Evolutionary conservation across 768 basidiomycete species (phyloP).

Genomic region (Phlebiopsis gigantea): DNA sequence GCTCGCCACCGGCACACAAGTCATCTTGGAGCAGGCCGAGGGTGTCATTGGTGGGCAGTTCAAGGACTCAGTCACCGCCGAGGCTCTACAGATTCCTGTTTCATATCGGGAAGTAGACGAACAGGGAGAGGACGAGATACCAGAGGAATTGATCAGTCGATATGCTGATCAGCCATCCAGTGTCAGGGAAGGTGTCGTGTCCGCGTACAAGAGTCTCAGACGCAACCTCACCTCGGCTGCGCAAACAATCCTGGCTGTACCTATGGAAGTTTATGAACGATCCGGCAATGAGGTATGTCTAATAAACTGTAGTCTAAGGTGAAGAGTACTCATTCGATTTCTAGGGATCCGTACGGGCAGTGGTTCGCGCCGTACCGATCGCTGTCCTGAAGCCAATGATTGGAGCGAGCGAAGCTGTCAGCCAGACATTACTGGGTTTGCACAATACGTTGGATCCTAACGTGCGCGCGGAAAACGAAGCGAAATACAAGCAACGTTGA

Average conservation of each 20-base stretch:
- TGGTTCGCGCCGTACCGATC: conserved; percentile 95
- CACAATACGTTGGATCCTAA: conserved; percentile 91
- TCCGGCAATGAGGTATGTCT: conserved; percentile 78
- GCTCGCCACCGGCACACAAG: conserved; percentile 95
- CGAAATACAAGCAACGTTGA: conserved; percentile 88
- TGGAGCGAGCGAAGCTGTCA: conserved; percentile 93
- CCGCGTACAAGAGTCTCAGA: conserved; percentile 85
- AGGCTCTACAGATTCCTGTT: conserved; percentile 45
- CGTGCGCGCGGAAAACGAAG: conserved; percentile 75
- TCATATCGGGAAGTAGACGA: conserved; percentile 25
- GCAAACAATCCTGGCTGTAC: conserved; percentile 96
- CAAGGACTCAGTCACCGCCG: conserved; percentile 57
- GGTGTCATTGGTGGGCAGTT: conserved; percentile 80
- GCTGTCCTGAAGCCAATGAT: conserved; percentile 98
- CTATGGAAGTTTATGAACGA: conserved; percentile 98
- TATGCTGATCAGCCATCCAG: conserved; percentile 90
- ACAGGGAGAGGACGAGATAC: conserved; percentile 37
- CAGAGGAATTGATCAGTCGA: conserved; percentile 64
- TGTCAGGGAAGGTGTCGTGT: conserved; percentile 81
- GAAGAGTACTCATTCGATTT: background rate
- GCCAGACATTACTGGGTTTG: conserved; percentile 90
- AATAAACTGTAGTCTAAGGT: background rate
- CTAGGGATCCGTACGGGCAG: conserved; percentile 88
- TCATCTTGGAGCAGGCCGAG: conserved; percentile 95
- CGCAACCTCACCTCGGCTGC: conserved; percentile 90